Base-by-base conservation (phyloP, 208 protist species). In the Leishmania mexicana region DNA sequence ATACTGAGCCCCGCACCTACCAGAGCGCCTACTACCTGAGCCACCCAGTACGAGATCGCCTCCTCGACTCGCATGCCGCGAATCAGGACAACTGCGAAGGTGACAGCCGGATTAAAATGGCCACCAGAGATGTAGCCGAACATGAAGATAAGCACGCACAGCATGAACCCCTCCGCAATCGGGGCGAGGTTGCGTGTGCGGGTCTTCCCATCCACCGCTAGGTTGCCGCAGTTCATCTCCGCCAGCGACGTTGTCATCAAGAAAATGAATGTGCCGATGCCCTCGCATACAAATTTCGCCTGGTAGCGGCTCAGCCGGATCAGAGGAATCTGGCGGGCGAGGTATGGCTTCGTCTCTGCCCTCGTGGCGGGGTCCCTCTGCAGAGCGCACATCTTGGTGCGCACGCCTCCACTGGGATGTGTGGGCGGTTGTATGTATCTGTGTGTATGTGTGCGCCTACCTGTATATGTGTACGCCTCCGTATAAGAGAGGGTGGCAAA, bases 51-150 rank as follows among this genome's bases (percentile, higher is more conserved):
- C 17, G 87, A 89, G n/a, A 93, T 78, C 38, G 90, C 92, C 86
- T 94, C 90, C 77, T 95, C 93, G 42, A 96, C 64, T 21, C 86
- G 93, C 70, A 96, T 91, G 47, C 88, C 92, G 15, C 84, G 84
- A 28, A 94, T 83, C 80, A 96, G 75, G 80, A 95, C 81, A 47
- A 90, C 90, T 3, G 89, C 85, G 58, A 95, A 91, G 49, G 92
- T 95, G 42, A 96, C 90, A 58, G 93, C 93, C 1, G 93, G 93
- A 77, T 96, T 96, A 81, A 96, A 96, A 83, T 96, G 93, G 42
- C 89, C 93, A 58, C 91, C 93, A 7, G 89, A 93, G 53, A 96
- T 92, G 86, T 96, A 94, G 70, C 92, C 93, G 86, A 96, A 96
- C 45, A 85, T 89, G 76, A 95, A 95, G n/a, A 96, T 85, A n/a